Percentiles rank a stretch among this genome's conserved stretches.
These are phyloP conservation scores for Dothidotthia symphoricarpi DNA, from an alignment of 2,329 filamentous ascomycete genomes.

Conservation along the genomic window DNA sequence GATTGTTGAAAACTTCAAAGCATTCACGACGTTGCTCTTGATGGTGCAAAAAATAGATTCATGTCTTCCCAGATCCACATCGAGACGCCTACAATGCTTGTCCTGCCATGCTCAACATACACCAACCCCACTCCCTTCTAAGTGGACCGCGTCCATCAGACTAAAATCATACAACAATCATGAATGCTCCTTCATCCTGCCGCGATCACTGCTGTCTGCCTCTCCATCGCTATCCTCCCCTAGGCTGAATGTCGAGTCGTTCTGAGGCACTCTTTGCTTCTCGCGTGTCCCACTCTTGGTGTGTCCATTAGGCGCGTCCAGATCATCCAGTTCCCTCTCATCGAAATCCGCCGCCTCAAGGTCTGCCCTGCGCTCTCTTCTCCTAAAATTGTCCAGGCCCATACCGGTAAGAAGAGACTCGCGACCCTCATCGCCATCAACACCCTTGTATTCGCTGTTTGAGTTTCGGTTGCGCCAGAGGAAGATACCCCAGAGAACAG, in stretches of 20 bases:
- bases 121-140: neutral
- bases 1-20: no score
- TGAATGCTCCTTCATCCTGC: conserved; percentile 31
- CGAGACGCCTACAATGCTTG: conserved; percentile 18
- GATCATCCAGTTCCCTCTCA: conserved; percentile 59
- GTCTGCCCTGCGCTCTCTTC: conserved; percentile 47
- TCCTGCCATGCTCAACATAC: conserved; percentile 2
- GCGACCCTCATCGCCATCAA: conserved; percentile 45
- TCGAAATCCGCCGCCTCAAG: conserved; percentile 63
- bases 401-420: conserved; percentile 47
- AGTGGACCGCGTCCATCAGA: conserved; percentile 2
- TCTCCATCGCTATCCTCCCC: conserved; percentile 47
- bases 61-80: no score
- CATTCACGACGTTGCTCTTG: no score
- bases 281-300: conserved; percentile 20
- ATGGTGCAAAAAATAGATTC: neutral
- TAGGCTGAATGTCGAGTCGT: conserved; percentile 48
- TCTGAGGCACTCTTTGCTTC: conserved; percentile 33
- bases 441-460: conserved; percentile 46
- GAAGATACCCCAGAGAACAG: conserved; percentile 70
- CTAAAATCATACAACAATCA: conserved; percentile 3
- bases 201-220: conserved; percentile 35
- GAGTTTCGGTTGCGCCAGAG: conserved; percentile 54
- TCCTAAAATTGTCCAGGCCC: conserved; percentile 50
- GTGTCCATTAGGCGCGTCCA: conserved; percentile 38